Conservation (phyloP, 1,139 yeast species). For the Keqinozyma sinolaborantium region DNA sequence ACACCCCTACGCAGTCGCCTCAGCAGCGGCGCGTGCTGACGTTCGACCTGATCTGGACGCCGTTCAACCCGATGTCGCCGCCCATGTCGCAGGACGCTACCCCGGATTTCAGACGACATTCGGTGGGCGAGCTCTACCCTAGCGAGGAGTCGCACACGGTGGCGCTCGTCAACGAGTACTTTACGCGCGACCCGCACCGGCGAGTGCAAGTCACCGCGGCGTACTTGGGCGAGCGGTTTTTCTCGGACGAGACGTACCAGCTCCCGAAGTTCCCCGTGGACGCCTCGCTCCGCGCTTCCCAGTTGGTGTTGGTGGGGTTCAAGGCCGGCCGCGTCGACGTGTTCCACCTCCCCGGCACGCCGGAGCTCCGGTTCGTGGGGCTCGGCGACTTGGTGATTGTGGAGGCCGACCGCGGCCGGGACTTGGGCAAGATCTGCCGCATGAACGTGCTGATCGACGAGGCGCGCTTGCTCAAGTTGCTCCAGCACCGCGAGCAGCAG, state of each 20-base stretch:
- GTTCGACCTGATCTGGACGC: slow-evolving; percentile 5
- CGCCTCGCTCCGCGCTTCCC: slow-evolving; percentile 27
- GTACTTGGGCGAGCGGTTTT: slow-evolving; percentile 21
- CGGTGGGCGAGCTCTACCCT: not conserved
- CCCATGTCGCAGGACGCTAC: not conserved
- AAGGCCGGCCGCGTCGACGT: slow-evolving; percentile 88
- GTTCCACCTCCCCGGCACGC: slow-evolving; percentile 55
- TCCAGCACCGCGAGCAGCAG: slow-evolving; percentile 57
- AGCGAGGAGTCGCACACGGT: slow-evolving; percentile 7
- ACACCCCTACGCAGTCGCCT: slow-evolving; percentile 1
- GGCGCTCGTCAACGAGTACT: slow-evolving; percentile 31
- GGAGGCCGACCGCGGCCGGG: slow-evolving; percentile 97
- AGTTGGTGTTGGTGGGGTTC: slow-evolving; percentile 67
- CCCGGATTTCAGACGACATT: slow-evolving; percentile 1
- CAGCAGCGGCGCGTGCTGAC: slow-evolving; percentile 3
- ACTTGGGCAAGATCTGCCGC: slow-evolving; percentile 75
- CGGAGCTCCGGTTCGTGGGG: slow-evolving; percentile 20
- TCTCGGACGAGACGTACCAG: slow-evolving; percentile 29
- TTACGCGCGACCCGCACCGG: slow-evolving; percentile 36
- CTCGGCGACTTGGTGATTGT: slow-evolving; percentile 84
- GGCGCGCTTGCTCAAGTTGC: slow-evolving; percentile 49
- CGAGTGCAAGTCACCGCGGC: slow-evolving; percentile 34
- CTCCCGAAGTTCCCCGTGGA: slow-evolving; percentile 43
- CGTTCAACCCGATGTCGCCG: not conserved
- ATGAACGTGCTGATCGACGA: slow-evolving; percentile 67